These are phyloP conservation scores for Verticillium tricorpus DNA, from an alignment of 2,329 filamentous ascomycete species.

Conservation along the genomic window DNA sequence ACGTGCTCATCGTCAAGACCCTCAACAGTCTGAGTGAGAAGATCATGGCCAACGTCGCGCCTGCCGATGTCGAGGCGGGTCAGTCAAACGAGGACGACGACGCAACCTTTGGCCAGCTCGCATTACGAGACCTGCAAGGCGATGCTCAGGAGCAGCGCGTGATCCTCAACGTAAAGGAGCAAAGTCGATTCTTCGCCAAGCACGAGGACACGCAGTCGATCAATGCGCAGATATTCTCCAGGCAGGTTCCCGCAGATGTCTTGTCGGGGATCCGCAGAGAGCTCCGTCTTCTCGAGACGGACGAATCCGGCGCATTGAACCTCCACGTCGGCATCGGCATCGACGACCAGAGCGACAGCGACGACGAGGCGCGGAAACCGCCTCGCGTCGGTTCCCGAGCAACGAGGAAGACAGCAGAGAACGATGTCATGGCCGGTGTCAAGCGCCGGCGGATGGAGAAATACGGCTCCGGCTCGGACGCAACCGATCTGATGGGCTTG, in stretches of 20 bases:
- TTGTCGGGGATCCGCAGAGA: slow-evolving; percentile 60
- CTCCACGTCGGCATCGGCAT: slow-evolving; percentile 64
- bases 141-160: slow-evolving; percentile 72
- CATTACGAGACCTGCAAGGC: slow-evolving; percentile 74
- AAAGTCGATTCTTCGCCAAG: slow-evolving; percentile 74
- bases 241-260: slow-evolving; percentile 66
- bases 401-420: slow-evolving; percentile 60
- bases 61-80: slow-evolving; percentile 59
- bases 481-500: slow-evolving; percentile 31
- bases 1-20: slow-evolving; percentile 83
- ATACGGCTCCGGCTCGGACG: slow-evolving; percentile 38
- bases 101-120: slow-evolving; percentile 67
- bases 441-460: slow-evolving; percentile 56
- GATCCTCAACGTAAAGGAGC: slow-evolving; percentile 82
- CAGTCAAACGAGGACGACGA: slow-evolving; percentile 66
- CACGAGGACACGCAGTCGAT: slow-evolving; percentile 42
- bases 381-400: slow-evolving; percentile 65
- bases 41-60: slow-evolving; percentile 82
- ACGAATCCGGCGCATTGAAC: slow-evolving; percentile 48
- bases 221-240: slow-evolving; percentile 53
- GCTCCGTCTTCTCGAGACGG: slow-evolving; percentile 46
- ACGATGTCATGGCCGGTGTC: slow-evolving; percentile 63
- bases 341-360: slow-evolving; percentile 64
- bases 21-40: slow-evolving; percentile 90
- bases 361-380: slow-evolving; percentile 53